Evolutionary conservation across 345 rosid species (phyloP).

Genomic region (Eucalyptus paniculata): DNA sequence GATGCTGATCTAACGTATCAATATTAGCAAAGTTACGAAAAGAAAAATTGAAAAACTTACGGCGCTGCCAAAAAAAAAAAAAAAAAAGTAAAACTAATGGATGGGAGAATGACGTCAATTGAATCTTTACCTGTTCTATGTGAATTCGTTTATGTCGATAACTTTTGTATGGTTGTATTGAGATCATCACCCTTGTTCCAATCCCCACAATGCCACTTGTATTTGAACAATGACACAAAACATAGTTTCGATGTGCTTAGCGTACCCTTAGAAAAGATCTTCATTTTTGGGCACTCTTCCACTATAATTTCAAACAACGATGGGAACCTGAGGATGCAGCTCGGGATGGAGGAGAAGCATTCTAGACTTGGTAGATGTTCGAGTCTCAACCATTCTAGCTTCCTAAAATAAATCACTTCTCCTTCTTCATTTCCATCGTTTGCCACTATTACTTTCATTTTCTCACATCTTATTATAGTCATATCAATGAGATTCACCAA

Average conservation of each 20-base stretch:
- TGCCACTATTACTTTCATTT: neutral
- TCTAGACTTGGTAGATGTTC: neutral
- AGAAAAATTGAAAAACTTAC: too few species aligned
- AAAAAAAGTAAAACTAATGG: too few species aligned
- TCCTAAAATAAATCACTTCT: neutral
- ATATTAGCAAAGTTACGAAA: too few species aligned
- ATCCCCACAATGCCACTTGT: fast-evolving
- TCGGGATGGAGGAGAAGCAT: neutral
- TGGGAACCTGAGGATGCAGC: neutral
- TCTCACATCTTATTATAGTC: neutral
- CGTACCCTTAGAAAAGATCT: neutral
- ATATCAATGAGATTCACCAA: neutral
- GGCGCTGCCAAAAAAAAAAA: fast-evolving
- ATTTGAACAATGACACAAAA: fast-evolving
- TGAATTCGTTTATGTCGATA: neutral
- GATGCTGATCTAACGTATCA: too few species aligned
- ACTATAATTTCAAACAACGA: fast-evolving
- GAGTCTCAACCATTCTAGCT: fast-evolving
- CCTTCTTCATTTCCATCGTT: neutral
- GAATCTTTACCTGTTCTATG: neutral
- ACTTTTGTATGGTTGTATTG: neutral
- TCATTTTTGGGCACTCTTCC: neutral
- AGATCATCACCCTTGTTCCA: neutral
- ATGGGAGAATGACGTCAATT: neutral
- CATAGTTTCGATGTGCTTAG: fast-evolving